Evolutionary conservation across 202 grass and related monocot species (phyloP).

Genomic region (Hordeum pubiflorum): DNA sequence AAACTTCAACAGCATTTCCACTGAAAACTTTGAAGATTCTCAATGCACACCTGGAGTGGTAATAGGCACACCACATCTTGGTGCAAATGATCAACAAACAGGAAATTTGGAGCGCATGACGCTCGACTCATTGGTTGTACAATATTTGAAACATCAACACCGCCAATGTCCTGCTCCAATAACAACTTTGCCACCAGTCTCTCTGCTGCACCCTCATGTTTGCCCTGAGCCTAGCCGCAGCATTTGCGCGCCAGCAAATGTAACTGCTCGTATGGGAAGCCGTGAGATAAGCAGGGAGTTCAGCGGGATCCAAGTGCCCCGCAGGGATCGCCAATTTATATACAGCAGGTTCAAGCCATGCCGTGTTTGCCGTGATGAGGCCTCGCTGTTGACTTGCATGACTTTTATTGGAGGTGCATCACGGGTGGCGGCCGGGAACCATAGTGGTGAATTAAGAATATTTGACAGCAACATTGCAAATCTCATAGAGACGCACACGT

Average conservation of each 20-base stretch:
- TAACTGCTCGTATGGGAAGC: constrained; percentile 60
- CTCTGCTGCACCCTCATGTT: constrained; percentile 81
- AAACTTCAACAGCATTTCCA: constrained; percentile 49
- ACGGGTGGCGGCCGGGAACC: constrained; percentile 69
- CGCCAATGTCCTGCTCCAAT: constrained; percentile 91
- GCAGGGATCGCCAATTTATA: constrained; percentile 94
- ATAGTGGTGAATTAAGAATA: constrained; percentile 77
- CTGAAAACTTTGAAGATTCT: constrained; percentile 63
- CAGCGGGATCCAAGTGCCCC: constrained; percentile 62
- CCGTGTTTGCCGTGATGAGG: constrained; percentile 79
- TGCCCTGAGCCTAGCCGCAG: constrained; percentile 84
- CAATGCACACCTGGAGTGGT: constrained; percentile 51
- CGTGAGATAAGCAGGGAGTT: constrained; percentile 77
- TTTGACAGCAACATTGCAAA: constrained; percentile 83
- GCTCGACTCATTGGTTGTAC: constrained; percentile 86
- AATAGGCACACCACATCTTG: constrained; percentile 31
- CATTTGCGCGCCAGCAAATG: constrained; percentile 76
- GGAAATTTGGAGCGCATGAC: constrained; percentile 77
- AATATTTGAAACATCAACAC: constrained; percentile 95
- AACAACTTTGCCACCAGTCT: constrained; percentile 91
- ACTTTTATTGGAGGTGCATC: constrained; percentile 80
- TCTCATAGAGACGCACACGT: constrained; percentile 61
- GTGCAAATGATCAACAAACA: constrained; percentile 47
- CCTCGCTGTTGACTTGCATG: constrained; percentile 79
- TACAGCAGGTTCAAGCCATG: constrained; percentile 91